Conservation (phyloP, 83 land plant genomes). For the Thuja plicata region DNA sequence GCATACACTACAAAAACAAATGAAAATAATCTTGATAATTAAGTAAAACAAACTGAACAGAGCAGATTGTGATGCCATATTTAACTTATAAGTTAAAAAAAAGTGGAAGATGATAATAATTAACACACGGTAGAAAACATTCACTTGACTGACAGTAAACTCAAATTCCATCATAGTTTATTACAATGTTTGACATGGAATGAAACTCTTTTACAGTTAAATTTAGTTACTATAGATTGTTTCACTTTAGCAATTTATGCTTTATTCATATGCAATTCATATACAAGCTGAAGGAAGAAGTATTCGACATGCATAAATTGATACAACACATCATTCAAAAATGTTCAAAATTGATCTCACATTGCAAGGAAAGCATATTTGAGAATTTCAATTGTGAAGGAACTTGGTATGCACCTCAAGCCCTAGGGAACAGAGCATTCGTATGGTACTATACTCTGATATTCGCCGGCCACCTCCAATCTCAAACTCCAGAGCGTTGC, state of each 20-base stretch:
- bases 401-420: constrained; percentile 55
- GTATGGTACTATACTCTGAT: constrained; percentile 79
- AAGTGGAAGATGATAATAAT: neutral
- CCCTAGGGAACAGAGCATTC: constrained; percentile 75
- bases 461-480: constrained; percentile 89
- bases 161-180: neutral
- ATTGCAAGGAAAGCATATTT: neutral
- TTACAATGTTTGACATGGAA: neutral
- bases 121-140: neutral
- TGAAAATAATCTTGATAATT: neutral
- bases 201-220: neutral
- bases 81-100: neutral
- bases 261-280: neutral
- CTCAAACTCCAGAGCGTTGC: constrained; percentile 86
- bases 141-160: neutral
- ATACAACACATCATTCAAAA: neutral
- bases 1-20: neutral
- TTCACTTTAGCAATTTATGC: neutral
- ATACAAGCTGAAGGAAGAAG: neutral
- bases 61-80: neutral
- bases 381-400: neutral
- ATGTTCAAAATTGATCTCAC: constrained; percentile 5
- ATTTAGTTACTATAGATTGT: neutral
- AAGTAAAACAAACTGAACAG: neutral
- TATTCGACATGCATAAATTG: neutral